A percentile compares a stretch with the other conserved stretches of the same genome.
These are phyloP conservation scores for Lasiosphaeria hispida DNA, from an alignment of 495 filamentous ascomycete genomes.

Conservation along the genomic window DNA sequence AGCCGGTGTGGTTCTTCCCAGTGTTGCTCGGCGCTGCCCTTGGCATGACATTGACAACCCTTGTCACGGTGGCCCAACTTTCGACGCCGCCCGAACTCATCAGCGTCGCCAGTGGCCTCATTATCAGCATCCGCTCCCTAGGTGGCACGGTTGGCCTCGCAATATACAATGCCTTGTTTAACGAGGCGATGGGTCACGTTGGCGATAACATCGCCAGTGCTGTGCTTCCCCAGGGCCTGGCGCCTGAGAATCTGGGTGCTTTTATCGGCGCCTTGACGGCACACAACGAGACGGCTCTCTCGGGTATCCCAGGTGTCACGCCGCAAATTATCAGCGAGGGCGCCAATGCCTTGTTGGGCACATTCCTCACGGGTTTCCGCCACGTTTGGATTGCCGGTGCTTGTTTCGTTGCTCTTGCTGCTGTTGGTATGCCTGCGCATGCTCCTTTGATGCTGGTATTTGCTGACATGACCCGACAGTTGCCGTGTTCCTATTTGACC, in stretches of 20 bases:
- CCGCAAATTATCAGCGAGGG: constrained; percentile 25
- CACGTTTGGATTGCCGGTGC: constrained; percentile 31
- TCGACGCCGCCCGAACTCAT: constrained; percentile 34
- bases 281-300: constrained; percentile 19
- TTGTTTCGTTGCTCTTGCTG: constrained; percentile 26
- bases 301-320: constrained; percentile 26
- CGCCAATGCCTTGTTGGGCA: constrained; percentile 17
- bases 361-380: constrained; percentile 24
- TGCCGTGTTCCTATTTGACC: constrained; percentile 17
- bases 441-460: not conserved
- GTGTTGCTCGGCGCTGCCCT: constrained; percentile 31
- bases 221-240: constrained; percentile 25
- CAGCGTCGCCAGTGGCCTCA: constrained; percentile 29
- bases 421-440: constrained; percentile 13
- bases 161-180: constrained; percentile 32
- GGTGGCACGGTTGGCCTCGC: constrained; percentile 35
- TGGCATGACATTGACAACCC: constrained; percentile 24
- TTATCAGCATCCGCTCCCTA: constrained; percentile 33
- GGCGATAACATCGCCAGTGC: constrained; percentile 26
- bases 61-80: constrained; percentile 34
- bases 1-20: constrained; percentile 30
- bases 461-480: not conserved
- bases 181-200: constrained; percentile 16
- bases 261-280: constrained; percentile 22
- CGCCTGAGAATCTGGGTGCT: constrained; percentile 4